Evolutionary conservation across 75 land plant genomes (phyloP), one percentile per base, ranked within the genome.

Genomic region (Cryptomeria japonica): DNA sequence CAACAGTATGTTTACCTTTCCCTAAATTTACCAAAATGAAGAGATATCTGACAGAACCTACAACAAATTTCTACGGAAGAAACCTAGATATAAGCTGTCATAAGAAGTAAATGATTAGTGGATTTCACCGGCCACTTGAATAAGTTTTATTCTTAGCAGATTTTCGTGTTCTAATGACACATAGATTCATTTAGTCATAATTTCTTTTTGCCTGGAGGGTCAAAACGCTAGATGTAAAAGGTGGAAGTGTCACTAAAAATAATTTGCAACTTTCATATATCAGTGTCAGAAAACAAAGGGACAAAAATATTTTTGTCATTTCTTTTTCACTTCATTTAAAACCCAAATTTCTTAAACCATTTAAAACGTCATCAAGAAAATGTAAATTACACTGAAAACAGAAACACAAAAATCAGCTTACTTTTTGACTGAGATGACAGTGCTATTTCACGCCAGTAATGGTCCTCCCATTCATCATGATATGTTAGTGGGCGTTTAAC

Each of bases 391-490:
- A 37, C 11, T 28, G 37, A 14, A 84, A 49, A 47, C 53, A 34
- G 7, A 47, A 51, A 13, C 15, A 51, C 13, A 51, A 84, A 55
- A 13, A 36, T 31, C 22, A 34, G 6, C 86, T 10, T 53, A 84
- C 86, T 55, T 6, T 32, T 31, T 84, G 64, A 53, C 38, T 44
- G 18, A 84, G 46, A 44, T 34, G 37, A 84, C 49, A 84, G 82
- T 83, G 98, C 97, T 88, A 89, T 79, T 76, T 80, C 41, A 80
- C 89, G 89, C 89, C 90, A 89, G 82, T 93, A 90, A 22, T 95
- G 88, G 84, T 97, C 96, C 18, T 90, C 89, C 97, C 96, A 97
- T 86, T 90, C 94, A 88, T 97, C 99, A 68, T 97, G 95, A 82
- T 94, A 97, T 25, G 89, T 90, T 22, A 92, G 92, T 22, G 94